phyloP scores from a whole-genome alignment of 108 stramenopile species.

The Epithemia pelagica region DNA sequence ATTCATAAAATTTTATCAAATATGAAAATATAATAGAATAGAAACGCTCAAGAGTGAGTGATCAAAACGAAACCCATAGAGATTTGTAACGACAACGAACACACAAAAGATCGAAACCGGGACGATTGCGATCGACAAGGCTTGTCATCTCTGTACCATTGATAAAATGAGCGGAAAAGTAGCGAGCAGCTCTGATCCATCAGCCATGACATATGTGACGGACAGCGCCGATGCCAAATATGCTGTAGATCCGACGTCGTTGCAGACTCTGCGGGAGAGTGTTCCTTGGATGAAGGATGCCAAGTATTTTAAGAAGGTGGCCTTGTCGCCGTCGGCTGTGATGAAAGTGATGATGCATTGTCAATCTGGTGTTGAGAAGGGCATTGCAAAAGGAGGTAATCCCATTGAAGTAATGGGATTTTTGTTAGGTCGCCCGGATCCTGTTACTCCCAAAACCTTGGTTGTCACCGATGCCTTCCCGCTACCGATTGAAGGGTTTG shows the following conservation, averaged over 20 bases:
- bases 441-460: slow-evolving; percentile 48
- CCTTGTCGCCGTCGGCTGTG: slow-evolving; percentile 65
- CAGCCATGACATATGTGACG: no score
- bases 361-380: slow-evolving; percentile 95
- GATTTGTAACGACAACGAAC: no score
- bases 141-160: no score
- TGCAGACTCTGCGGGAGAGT: slow-evolving; percentile 36
- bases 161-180: background rate
- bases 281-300: slow-evolving; percentile 69
- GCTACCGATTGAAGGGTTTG: slow-evolving; percentile 96
- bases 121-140: no score
- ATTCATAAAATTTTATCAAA: no score
- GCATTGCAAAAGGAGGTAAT: slow-evolving; percentile 85
- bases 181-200: background rate
- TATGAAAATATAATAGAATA: no score
- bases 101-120: no score
- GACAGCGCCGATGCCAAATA: slow-evolving; percentile 30
- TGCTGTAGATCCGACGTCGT: slow-evolving; percentile 34
- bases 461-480: slow-evolving; percentile 95
- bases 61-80: no score
- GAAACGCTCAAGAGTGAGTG: no score
- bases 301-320: slow-evolving; percentile 50
- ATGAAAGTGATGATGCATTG: slow-evolving; percentile 94
- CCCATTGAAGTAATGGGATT: slow-evolving; percentile 96
- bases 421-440: slow-evolving; percentile 77